These are phyloP conservation scores for Melastoma candidum DNA, from an alignment of 441 rosid species.

Conservation along the genomic window DNA sequence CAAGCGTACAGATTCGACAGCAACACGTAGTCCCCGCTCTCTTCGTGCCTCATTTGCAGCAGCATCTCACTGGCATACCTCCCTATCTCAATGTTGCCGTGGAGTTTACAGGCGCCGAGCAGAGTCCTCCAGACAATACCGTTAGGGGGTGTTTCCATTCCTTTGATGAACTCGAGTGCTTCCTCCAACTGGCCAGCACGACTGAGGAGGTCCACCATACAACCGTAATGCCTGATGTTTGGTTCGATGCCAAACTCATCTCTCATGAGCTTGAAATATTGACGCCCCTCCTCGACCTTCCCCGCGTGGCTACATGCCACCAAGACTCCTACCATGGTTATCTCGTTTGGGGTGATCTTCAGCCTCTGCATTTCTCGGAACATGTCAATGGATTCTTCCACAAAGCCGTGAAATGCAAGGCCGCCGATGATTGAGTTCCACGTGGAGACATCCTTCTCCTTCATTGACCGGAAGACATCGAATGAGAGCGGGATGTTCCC, in stretches of 20 bases:
- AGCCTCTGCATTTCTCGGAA: slow-evolving; percentile 43
- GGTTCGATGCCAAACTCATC: slow-evolving; percentile 31
- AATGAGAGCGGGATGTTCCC: slow-evolving; percentile 46
- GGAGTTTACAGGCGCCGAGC: slow-evolving; percentile 46
- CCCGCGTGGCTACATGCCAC: slow-evolving; percentile 57
- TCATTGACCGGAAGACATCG: slow-evolving; percentile 35
- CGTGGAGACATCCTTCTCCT: slow-evolving; percentile 34
- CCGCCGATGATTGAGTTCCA: slow-evolving; percentile 56
- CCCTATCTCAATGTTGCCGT: slow-evolving; percentile 42
- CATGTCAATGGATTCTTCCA: slow-evolving; percentile 31
- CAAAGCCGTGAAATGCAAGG: slow-evolving; percentile 45
- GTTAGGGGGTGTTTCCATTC: slow-evolving; percentile 38
- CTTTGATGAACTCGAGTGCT: slow-evolving; percentile 37
- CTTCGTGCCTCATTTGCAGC: slow-evolving; percentile 29
- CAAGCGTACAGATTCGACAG: slow-evolving; percentile 56
- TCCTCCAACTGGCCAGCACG: slow-evolving; percentile 47
- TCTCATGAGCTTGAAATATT: slow-evolving; percentile 37
- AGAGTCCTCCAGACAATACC: slow-evolving; percentile 55
- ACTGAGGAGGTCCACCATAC: slow-evolving; percentile 56
- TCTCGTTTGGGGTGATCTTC: slow-evolving; percentile 40
- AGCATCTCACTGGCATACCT: slow-evolving; percentile 39
- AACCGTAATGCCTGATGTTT: slow-evolving; percentile 47
- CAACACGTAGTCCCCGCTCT: slow-evolving; percentile 51
- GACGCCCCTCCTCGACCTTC: slow-evolving; percentile 36
- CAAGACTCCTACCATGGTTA: slow-evolving; percentile 51